Conservation (phyloP, 768 basidiomycete species). For the Pisolithus marmoratus region DNA sequence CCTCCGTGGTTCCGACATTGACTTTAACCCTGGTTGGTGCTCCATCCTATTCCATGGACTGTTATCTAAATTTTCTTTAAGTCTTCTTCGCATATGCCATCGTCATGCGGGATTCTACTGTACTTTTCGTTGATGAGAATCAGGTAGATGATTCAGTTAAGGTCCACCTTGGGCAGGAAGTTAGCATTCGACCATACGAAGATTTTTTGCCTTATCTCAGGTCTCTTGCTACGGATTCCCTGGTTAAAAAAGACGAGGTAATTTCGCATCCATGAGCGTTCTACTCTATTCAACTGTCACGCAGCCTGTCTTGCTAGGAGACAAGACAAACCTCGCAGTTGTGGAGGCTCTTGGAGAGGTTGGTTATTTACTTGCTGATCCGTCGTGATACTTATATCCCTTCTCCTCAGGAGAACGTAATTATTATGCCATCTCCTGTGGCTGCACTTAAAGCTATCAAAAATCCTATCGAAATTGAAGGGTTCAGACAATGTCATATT, state of each 20-base stretch:
- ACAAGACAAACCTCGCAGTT: constrained; percentile 76
- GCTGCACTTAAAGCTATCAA: constrained; percentile 79
- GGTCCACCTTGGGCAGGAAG: constrained; percentile 47
- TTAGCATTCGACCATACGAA: constrained; percentile 69
- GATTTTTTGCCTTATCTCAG: constrained; percentile 61
- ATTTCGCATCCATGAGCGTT: neutral
- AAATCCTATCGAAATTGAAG: constrained; percentile 76
- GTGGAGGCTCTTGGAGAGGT: constrained; percentile 75
- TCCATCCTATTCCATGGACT: neutral
- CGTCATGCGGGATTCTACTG: constrained; percentile 50
- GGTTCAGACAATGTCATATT: constrained; percentile 84
- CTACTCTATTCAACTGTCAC: neutral
- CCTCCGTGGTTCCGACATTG: constrained; percentile 87
- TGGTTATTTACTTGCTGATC: constrained; percentile 5
- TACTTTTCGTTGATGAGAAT: constrained; percentile 61
- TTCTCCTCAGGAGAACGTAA: constrained; percentile 47
- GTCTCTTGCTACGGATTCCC: constrained; percentile 35
- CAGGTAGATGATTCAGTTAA: constrained; percentile 40
- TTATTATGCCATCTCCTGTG: constrained; percentile 63
- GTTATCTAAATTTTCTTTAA: constrained; percentile 14
- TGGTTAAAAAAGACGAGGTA: constrained; percentile 30
- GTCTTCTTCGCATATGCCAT: constrained; percentile 94
- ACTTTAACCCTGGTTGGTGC: constrained; percentile 65
- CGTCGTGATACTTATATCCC: neutral
- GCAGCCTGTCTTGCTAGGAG: constrained; percentile 73